Base-by-base conservation (phyloP, 108 stramenopile genomes). In the Nitzschia palea region DNA sequence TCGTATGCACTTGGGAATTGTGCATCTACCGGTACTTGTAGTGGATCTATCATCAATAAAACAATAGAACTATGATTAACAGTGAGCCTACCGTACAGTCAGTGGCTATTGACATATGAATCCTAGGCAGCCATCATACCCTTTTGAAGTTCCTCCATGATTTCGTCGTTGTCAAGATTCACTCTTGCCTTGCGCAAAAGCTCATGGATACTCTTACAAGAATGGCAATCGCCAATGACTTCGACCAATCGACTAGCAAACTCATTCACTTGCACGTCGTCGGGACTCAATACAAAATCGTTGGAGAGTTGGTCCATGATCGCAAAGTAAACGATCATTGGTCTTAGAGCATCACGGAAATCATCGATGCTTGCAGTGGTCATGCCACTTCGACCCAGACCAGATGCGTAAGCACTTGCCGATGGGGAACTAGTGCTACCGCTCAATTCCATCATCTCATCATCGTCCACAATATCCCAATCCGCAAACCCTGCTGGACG, bases 291-390 rank as follows among this genome's bases (percentile, higher is more conserved):
- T 20, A 73, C 61, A 62, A 86, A 93, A 31, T 80, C 83, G 34
- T 56, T 66, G 3, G 92, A 93, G 2, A 93, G 67, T 30, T 83
- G 79, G 68, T 89, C 86, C 44, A 90, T 76, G 22, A 89, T 73
- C 4, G 86, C 89, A 70, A 85, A 93, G 0, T 83, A 67, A 9
- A 74, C 78, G 44, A 93, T 77, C 86, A 90, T 86, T 3, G 92
- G 92, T 9, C 92, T 77, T 33, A 93, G 58, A 31, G 82, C 68
- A 40, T 50, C 65, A 9, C 72, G 57, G 67, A 86, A 93, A 44
- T 89, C 87, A 20, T 82, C 74, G 40, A 93, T 71, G 36, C 65
- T 32, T 14, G 30, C 61, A 35, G 31, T 44, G 15, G 44, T 42
- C 26, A 10, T 31, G 47, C 34, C 25, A 30, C 62, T 25, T n/a